phyloP scores from a whole-genome alignment of 768 basidiomycete genomes.

The Boletales sp. region DNA sequence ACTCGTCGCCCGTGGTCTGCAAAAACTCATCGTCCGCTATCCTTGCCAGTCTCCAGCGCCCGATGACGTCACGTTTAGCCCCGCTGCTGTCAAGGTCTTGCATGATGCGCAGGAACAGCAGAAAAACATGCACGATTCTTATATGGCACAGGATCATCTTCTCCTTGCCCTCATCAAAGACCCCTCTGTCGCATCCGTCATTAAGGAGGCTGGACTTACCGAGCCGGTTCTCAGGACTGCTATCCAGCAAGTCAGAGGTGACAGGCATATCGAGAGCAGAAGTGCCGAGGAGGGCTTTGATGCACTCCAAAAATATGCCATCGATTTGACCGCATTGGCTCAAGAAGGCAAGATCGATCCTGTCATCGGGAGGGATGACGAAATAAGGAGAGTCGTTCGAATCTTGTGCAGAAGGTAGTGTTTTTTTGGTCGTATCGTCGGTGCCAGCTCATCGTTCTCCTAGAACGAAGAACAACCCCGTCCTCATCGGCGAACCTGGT shows the following conservation, averaged over 20 bases:
- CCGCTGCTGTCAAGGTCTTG: constrained; percentile 56
- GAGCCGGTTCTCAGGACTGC: constrained; percentile 72
- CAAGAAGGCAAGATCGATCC: constrained; percentile 95
- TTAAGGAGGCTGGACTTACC: constrained; percentile 76
- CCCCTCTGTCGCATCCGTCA: constrained; percentile 53
- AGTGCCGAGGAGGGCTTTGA: constrained; percentile 92
- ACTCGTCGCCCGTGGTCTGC: constrained; percentile 63
- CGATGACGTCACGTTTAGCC: constrained; percentile 66
- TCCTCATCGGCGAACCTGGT: constrained; percentile 91
- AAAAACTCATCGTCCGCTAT: constrained; percentile 74
- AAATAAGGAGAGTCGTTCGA: constrained; percentile 81
- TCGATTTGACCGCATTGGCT: constrained; percentile 83
- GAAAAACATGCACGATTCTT: constrained; percentile 86
- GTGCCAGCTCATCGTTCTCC: constrained; percentile 7
- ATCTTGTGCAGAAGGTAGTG: constrained; percentile 75
- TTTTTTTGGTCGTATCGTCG: background rate
- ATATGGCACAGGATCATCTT: constrained; percentile 91
- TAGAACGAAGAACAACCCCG: constrained; percentile 96
- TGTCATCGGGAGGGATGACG: constrained; percentile 89
- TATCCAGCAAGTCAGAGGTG: constrained; percentile 77
- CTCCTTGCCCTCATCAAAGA: constrained; percentile 84
- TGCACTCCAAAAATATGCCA: constrained; percentile 83
- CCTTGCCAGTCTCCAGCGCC: constrained; percentile 86
- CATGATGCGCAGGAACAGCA: constrained; percentile 73
- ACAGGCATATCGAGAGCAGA: constrained; percentile 79